phyloP scores from a whole-genome alignment of 2,329 filamentous ascomycete genomes.

The Teratosphaeria pseudoeucalypti region DNA sequence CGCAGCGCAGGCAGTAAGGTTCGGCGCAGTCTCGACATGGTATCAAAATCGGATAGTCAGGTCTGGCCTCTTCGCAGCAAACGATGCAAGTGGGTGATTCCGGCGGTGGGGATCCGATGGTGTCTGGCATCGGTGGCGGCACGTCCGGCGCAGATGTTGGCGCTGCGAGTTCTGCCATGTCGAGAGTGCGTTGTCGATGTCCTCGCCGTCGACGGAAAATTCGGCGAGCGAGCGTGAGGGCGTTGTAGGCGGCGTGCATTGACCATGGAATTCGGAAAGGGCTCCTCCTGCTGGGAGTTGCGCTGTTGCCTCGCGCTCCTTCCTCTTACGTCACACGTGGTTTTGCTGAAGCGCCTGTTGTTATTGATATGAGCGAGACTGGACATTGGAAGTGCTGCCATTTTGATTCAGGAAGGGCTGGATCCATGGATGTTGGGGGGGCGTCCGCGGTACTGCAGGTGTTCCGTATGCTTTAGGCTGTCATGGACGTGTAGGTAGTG shows the following conservation, averaged over 20 bases:
- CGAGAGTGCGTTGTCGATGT: neutral
- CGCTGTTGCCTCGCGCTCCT: neutral
- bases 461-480: too few species aligned
- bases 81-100: conserved; percentile 12
- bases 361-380: neutral
- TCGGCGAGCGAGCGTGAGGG: neutral
- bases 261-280: neutral
- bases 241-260: neutral
- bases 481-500: too few species aligned
- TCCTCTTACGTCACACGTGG: neutral
- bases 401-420: neutral
- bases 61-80: conserved; percentile 12
- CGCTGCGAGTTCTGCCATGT: neutral
- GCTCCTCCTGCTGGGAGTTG: neutral
- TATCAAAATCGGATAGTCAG: conserved; percentile 8
- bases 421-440: neutral
- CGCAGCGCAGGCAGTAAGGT: conserved; percentile 28
- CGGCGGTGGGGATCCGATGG: neutral
- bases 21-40: conserved; percentile 26
- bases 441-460: too few species aligned
- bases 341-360: neutral
- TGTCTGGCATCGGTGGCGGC: neutral
- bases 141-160: neutral
- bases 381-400: neutral
- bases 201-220: neutral